Percentiles rank a stretch among this genome's conserved stretches.
Evolutionary conservation across 306 rosid species (phyloP).

Genomic region (Gleditsia sinensis): DNA sequence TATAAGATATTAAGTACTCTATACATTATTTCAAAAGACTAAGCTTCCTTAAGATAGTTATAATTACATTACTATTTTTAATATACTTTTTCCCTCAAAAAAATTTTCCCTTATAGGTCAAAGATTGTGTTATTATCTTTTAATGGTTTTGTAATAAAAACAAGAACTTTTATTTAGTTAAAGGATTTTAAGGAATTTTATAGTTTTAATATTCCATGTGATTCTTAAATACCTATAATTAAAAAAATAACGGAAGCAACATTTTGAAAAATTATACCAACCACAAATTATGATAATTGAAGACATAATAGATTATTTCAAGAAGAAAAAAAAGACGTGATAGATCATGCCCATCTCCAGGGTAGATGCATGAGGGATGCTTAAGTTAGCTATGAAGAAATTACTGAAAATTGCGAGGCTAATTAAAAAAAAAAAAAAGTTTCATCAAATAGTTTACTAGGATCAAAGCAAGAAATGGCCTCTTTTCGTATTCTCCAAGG

Average conservation of each 20-base stretch:
- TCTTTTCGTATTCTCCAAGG: neutral
- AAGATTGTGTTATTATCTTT: no score
- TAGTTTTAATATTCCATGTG: no score
- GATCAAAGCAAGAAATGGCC: conserved; percentile 31
- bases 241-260: no score
- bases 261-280: no score
- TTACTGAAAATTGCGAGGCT: conserved; percentile 27
- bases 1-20: no score
- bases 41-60: neutral
- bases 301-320: neutral
- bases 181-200: no score
- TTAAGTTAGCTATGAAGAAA: no score
- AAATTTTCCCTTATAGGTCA: no score
- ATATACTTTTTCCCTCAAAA: neutral
- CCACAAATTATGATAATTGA: neutral
- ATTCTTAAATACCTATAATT: no score
- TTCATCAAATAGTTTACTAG: conserved; percentile 23
- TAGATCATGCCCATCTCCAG: conserved; percentile 90
- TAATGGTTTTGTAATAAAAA: no score
- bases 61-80: neutral
- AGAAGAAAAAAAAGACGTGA: conserved; percentile 38
- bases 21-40: neutral
- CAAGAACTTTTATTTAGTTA: no score
- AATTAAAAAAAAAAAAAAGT: conserved; percentile 35
- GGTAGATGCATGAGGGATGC: conserved; percentile 86